phyloP scores from a whole-genome alignment of 164 flowering plant species.

The grape (Vitis vinifera) region DNA sequence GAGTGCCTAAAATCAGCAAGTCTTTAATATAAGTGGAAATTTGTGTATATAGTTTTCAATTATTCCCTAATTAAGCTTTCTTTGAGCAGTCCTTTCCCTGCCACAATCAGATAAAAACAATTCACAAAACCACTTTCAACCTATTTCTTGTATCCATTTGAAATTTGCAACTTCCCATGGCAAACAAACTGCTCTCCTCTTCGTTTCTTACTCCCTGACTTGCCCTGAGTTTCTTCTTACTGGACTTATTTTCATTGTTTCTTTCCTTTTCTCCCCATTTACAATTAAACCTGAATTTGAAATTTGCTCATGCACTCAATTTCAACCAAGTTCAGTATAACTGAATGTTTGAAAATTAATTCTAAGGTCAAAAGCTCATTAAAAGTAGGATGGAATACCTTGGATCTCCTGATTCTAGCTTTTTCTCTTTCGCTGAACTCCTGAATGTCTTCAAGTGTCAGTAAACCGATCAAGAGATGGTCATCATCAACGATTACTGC shows the following conservation, averaged over 20 bases:
- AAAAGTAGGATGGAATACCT: slow-evolving; percentile 35
- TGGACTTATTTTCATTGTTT: not conserved
- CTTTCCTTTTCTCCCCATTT: not conserved
- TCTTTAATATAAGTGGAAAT: too few species aligned
- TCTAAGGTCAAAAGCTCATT: not conserved
- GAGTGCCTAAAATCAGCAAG: too few species aligned
- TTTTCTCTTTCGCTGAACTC: slow-evolving; percentile 47
- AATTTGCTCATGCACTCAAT: not conserved
- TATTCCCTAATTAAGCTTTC: not conserved
- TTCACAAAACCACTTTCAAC: too few species aligned
- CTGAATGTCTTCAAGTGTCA: slow-evolving; percentile 71
- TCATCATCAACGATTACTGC: slow-evolving; percentile 67
- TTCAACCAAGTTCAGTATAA: not conserved
- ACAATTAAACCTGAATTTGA: not conserved
- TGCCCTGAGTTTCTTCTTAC: not conserved
- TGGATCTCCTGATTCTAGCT: slow-evolving; percentile 24
- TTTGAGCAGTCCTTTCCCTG: not conserved
- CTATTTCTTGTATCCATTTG: not conserved
- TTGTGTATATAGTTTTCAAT: not conserved
- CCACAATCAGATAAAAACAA: too few species aligned
- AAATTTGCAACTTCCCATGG: not conserved
- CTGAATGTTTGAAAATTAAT: not conserved
- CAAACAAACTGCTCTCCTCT: not conserved
- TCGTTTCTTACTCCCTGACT: not conserved
- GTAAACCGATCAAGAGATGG: slow-evolving; percentile 44